Evolutionary conservation across 352 stramenopile species (phyloP).

Genomic region (Bremia lactucae): DNA sequence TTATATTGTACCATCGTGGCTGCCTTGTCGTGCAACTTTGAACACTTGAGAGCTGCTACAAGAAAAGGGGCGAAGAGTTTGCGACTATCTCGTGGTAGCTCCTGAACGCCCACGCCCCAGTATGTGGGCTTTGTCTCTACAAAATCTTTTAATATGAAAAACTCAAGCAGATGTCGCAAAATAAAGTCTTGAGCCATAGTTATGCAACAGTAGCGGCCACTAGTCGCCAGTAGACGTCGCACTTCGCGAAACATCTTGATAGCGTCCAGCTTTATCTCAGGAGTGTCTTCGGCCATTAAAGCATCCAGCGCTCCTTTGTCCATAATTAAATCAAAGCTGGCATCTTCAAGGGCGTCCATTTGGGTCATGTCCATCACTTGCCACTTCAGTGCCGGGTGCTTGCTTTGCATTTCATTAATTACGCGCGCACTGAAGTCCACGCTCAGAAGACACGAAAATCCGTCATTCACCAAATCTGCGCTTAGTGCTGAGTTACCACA

Average conservation of each 20-base stretch:
- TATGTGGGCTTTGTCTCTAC: constrained; percentile 1
- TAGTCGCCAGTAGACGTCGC: constrained; percentile 38
- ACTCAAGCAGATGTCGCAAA: constrained; percentile 40
- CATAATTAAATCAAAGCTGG: constrained; percentile 60
- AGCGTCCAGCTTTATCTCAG: constrained; percentile 30
- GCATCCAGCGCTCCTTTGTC: constrained; percentile 79
- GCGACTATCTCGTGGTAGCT: constrained; percentile 28
- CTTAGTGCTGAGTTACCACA: constrained; percentile 74
- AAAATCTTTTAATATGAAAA: constrained; percentile 21
- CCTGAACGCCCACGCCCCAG: constrained; percentile 29
- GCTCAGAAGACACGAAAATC: constrained; percentile 44
- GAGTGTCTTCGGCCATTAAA: constrained; percentile 43
- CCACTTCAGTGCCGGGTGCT: constrained; percentile 48
- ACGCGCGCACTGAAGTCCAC: constrained; percentile 69
- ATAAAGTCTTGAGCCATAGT: constrained; percentile 79
- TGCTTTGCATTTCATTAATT: constrained; percentile 69
- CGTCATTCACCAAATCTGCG: constrained; percentile 40
- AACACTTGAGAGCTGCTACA: constrained; percentile 27
- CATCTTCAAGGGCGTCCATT: constrained; percentile 31
- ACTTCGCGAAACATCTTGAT: constrained; percentile 64
- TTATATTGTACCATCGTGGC: constrained; percentile 31
- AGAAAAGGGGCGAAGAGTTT: constrained; percentile 53
- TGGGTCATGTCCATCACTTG: constrained; percentile 74
- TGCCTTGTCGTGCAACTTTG: constrained; percentile 10
- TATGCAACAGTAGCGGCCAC: constrained; percentile 62